Evolutionary conservation across 352 stramenopile genomes (phyloP).

Genomic region (Pythium plurisporium): DNA sequence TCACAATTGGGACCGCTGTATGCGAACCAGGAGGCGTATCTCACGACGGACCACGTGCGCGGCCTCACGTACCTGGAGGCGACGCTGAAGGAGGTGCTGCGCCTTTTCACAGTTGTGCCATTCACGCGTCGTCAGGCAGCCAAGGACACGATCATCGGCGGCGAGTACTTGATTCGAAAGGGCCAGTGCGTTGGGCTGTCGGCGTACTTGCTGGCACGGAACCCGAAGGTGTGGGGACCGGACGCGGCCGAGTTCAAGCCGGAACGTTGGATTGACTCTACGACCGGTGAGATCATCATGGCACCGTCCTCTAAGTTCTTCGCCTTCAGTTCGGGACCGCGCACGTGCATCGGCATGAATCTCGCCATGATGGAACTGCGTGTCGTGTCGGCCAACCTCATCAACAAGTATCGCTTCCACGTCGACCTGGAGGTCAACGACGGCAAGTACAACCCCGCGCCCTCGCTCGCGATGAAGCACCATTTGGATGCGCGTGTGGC

Average conservation of each 20-base stretch:
- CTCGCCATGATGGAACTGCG: constrained; percentile 44
- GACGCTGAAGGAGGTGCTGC: constrained; percentile 54
- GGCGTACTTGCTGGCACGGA: constrained; percentile 29
- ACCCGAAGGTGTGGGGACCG: constrained; percentile 14
- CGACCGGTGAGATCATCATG: not conserved
- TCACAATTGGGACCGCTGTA: constrained; percentile 23
- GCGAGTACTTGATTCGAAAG: not conserved
- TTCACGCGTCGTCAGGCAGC: constrained; percentile 49
- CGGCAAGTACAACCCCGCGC: constrained; percentile 1
- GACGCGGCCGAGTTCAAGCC: constrained; percentile 48
- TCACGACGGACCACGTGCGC: constrained; percentile 45
- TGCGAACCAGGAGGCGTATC: constrained; percentile 16
- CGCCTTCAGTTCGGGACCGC: constrained; percentile 34
- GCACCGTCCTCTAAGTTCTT: constrained; percentile 21
- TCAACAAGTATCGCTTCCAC: constrained; percentile 1
- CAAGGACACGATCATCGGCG: constrained; percentile 48
- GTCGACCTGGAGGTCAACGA: constrained; percentile 11
- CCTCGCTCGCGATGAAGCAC: constrained; percentile 1
- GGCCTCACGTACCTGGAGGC: constrained; percentile 56
- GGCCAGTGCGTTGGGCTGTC: not conserved
- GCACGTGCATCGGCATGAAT: constrained; percentile 41
- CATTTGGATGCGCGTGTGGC: too few species aligned
- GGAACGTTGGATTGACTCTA: constrained; percentile 59
- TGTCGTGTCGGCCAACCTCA: constrained; percentile 8
- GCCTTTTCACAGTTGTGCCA: constrained; percentile 56